phyloP scores from a whole-genome alignment of 169 alveolate species.

The Blepharisma undulans region DNA sequence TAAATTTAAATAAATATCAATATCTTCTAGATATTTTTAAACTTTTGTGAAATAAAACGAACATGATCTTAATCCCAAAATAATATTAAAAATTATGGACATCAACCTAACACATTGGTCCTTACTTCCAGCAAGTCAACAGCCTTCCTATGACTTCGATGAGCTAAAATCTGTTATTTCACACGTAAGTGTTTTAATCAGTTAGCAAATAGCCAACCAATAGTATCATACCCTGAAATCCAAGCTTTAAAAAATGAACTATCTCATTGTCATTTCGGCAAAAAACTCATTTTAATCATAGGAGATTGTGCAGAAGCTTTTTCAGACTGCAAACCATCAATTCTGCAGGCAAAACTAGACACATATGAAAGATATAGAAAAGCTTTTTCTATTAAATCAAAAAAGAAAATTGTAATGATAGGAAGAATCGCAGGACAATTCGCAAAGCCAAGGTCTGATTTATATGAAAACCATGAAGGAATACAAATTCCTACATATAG shows the following conservation, averaged over 20 bases:
- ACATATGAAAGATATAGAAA: constrained; percentile 32
- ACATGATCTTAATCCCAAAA: neutral
- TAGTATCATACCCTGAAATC: neutral
- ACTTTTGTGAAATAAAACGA: neutral
- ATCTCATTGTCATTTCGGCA: neutral
- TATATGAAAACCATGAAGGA: constrained; percentile 50
- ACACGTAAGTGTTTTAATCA: neutral
- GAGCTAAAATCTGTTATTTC: neutral
- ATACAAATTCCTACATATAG: constrained; percentile 50
- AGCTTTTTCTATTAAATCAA: neutral
- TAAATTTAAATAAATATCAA: too few relatives aligned
- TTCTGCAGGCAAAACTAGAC: constrained; percentile 41
- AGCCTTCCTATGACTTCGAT: neutral
- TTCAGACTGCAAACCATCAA: constrained; percentile 50
- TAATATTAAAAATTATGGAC: neutral
- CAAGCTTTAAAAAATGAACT: neutral
- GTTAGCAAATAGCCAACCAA: neutral
- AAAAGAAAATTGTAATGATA: constrained; percentile 40
- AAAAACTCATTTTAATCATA: constrained; percentile 13
- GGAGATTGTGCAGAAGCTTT: constrained; percentile 82
- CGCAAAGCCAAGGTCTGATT: constrained; percentile 69
- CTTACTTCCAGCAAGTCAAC: neutral
- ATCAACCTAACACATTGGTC: neutral
- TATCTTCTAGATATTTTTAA: too few relatives aligned
- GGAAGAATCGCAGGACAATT: constrained; percentile 79